Evolutionary conservation across 1,284 basidiomycete species (phyloP).

Genomic region (Phylloboletellus chloephorus): DNA sequence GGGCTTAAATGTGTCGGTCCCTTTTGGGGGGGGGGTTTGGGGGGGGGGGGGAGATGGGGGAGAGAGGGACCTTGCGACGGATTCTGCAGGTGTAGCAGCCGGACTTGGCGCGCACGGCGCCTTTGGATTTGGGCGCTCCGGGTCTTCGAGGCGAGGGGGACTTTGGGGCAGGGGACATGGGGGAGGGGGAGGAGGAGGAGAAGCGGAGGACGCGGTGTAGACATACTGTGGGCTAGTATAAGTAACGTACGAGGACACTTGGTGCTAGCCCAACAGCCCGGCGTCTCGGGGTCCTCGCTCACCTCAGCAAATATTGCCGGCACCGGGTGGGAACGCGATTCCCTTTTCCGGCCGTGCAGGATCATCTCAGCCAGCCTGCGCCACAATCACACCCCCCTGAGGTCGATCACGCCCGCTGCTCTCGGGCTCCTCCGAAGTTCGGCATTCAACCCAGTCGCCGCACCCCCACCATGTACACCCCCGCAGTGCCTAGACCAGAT

Average conservation of each 20-base stretch:
- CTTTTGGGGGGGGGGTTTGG: slow-evolving; percentile 49
- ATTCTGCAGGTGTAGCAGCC: slow-evolving; percentile 84
- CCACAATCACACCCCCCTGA: too few relatives aligned
- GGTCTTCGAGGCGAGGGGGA: slow-evolving; percentile 37
- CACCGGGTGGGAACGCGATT: too few relatives aligned
- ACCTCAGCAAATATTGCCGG: slow-evolving; percentile 9
- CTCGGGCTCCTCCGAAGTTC: slow-evolving; percentile 21
- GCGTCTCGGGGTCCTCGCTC: slow-evolving; percentile 20
- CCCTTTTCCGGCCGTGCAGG: too few relatives aligned
- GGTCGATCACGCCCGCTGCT: slow-evolving; percentile 15
- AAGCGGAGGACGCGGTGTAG: slow-evolving; percentile 16
- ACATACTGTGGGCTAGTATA: slow-evolving; percentile 33
- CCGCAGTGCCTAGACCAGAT: too few relatives aligned
- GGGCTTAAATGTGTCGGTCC: slow-evolving; percentile 71
- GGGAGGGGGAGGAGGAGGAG: neutral
- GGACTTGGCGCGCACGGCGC: slow-evolving; percentile 73
- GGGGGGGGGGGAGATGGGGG: slow-evolving; percentile 10
- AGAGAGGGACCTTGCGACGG: slow-evolving; percentile 59
- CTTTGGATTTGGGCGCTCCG: slow-evolving; percentile 67
- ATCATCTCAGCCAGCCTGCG: too few relatives aligned
- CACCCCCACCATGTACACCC: too few relatives aligned
- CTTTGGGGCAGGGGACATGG: slow-evolving; percentile 36
- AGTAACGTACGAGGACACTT: slow-evolving; percentile 27
- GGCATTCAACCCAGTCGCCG: too few relatives aligned
- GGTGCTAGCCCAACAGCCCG: neutral